A percentile compares a stretch with the other conserved stretches of the same genome.
Evolutionary conservation across 2,329 filamentous ascomycete genomes (phyloP).

Genomic region (Cercospora canescens): DNA sequence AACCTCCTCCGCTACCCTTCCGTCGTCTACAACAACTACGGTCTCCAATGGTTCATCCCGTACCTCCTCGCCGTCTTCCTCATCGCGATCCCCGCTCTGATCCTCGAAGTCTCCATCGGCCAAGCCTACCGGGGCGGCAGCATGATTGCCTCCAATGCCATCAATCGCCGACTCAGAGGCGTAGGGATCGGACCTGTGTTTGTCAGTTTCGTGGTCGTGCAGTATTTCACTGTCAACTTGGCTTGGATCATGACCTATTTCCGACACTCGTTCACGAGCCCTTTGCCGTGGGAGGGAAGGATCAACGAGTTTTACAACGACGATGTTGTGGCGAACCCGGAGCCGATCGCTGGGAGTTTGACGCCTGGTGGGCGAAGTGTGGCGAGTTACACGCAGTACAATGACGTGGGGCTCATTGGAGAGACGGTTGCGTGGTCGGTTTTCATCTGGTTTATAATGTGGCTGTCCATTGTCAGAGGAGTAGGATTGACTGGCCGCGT

Average conservation of each 20-base stretch:
- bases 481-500: conserved; percentile 60
- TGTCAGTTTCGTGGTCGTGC: conserved; percentile 56
- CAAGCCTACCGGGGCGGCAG: conserved; percentile 51
- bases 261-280: conserved; percentile 55
- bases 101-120: conserved; percentile 56
- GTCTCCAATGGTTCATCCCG: conserved; percentile 63
- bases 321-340: conserved; percentile 52
- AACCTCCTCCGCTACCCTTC: conserved; percentile 60
- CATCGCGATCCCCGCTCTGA: conserved; percentile 57
- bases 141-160: conserved; percentile 40
- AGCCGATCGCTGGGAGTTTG: conserved; percentile 41
- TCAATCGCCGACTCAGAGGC: conserved; percentile 56
- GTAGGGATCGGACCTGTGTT: conserved; percentile 55
- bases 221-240: conserved; percentile 59
- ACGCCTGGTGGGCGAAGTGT: conserved; percentile 41
- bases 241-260: conserved; percentile 63
- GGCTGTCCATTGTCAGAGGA: conserved; percentile 60
- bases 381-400: conserved; percentile 49
- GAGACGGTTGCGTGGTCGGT: conserved; percentile 60
- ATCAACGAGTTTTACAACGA: conserved; percentile 55
- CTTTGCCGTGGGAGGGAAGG: conserved; percentile 55
- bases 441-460: conserved; percentile 62
- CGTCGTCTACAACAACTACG: conserved; percentile 61
- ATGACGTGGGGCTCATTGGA: conserved; percentile 49
- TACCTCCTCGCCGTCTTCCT: conserved; percentile 58